Evolutionary conservation across 176 grass and related monocot genomes (phyloP).

Genomic region (Aegilops tauschii): DNA sequence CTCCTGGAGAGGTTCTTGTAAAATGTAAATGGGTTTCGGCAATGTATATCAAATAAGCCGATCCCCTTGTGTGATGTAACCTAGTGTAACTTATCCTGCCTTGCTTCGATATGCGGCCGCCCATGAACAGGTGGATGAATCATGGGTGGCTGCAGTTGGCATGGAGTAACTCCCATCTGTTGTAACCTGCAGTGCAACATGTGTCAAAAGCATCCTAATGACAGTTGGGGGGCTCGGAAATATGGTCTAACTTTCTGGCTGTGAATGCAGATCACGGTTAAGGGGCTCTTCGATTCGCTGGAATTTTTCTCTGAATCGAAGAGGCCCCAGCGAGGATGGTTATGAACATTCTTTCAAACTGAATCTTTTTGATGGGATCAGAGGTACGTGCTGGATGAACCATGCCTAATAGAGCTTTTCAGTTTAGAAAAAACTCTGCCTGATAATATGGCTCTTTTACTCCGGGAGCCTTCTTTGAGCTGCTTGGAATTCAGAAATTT

Average conservation of each 20-base stretch:
- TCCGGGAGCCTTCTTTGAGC: too few relatives aligned
- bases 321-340: not conserved
- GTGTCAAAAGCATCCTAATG: not conserved
- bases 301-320: not conserved
- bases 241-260: not conserved
- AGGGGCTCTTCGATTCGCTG: not conserved
- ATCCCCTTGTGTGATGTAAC: not conserved
- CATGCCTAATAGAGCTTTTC: not conserved
- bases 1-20: conserved; percentile 65
- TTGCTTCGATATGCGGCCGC: not conserved
- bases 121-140: not conserved
- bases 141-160: not conserved
- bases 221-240: not conserved
- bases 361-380: not conserved
- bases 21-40: conserved; percentile 18
- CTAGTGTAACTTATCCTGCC: not conserved
- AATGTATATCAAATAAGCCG: conserved; percentile 27
- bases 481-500: not conserved
- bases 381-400: not conserved
- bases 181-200: not conserved
- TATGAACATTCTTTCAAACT: not conserved
- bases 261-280: not conserved
- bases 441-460: too few relatives aligned
- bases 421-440: too few relatives aligned
- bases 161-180: not conserved